Evolutionary conservation across 2,329 filamentous ascomycete genomes (phyloP).

Genomic region (Aspergillus versicolor): DNA sequence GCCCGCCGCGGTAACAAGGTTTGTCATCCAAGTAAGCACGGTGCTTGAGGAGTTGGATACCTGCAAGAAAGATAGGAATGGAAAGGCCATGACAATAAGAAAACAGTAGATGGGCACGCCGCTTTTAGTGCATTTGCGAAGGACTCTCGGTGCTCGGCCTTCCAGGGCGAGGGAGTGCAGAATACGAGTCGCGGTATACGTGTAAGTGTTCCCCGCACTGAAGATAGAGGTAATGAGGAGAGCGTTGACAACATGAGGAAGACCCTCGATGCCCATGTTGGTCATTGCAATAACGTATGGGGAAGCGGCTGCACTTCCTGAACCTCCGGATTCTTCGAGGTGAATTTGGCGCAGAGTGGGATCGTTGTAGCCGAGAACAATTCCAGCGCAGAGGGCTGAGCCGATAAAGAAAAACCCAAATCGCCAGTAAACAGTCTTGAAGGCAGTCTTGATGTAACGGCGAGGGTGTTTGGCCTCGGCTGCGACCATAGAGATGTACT

Average conservation of each 20-base stretch:
- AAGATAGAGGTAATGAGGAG: slow-evolving; percentile 55
- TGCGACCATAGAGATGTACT: slow-evolving; percentile 59
- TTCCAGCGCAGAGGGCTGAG: slow-evolving; percentile 66
- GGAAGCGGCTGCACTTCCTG: slow-evolving; percentile 53
- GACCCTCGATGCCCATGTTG: slow-evolving; percentile 52
- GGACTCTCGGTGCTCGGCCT: slow-evolving; percentile 53
- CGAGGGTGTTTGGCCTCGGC: slow-evolving; percentile 68
- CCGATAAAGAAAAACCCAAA: slow-evolving; percentile 71
- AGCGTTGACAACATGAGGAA: slow-evolving; percentile 61
- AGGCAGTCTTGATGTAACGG: slow-evolving; percentile 65
- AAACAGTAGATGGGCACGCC: slow-evolving; percentile 64
- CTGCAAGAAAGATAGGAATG: slow-evolving; percentile 55
- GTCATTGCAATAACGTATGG: slow-evolving; percentile 65
- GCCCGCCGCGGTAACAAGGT: slow-evolving; percentile 57
- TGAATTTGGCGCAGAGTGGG: slow-evolving; percentile 28
- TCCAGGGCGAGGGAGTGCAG: slow-evolving; percentile 55
- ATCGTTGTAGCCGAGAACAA: slow-evolving; percentile 66
- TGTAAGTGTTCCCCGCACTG: slow-evolving; percentile 57
- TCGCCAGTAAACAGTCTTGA: slow-evolving; percentile 72
- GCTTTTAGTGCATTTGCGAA: slow-evolving; percentile 58
- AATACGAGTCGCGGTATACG: slow-evolving; percentile 54
- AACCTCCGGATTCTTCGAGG: slow-evolving; percentile 28
- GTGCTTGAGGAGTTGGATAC: slow-evolving; percentile 50
- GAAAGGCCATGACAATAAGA: slow-evolving; percentile 53
- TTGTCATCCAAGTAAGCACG: slow-evolving; percentile 56